phyloP scores from a whole-genome alignment of 768 basidiomycete genomes.

The Podaxis sp. region DNA sequence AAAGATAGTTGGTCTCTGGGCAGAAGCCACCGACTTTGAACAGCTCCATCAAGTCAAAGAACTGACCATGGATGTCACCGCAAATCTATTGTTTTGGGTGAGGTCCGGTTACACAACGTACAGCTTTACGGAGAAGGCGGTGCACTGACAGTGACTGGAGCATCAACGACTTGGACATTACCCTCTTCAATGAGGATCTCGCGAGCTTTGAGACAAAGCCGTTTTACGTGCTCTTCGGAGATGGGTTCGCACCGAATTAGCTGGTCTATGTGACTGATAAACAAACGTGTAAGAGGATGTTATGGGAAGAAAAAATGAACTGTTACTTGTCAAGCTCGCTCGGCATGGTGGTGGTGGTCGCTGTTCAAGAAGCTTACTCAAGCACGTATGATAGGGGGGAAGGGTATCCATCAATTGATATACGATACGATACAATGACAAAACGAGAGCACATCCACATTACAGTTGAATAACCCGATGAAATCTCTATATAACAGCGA shows the following conservation, averaged over 20 bases:
- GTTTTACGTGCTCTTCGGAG: conserved; percentile 93
- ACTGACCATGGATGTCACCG: conserved; percentile 97
- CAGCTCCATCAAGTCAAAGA: conserved; percentile 94
- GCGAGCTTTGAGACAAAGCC: conserved; percentile 91
- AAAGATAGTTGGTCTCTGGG: conserved; percentile 91
- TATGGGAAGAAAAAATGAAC: not conserved
- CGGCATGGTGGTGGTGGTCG: conserved; percentile 31
- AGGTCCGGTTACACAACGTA: not conserved
- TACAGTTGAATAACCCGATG: conserved; percentile 6
- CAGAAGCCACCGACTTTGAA: conserved; percentile 92
- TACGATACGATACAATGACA: conserved; percentile 11
- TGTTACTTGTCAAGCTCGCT: conserved; percentile 50
- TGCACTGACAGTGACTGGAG: conserved; percentile 83
- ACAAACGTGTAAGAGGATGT: not conserved
- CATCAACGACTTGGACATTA: conserved; percentile 94
- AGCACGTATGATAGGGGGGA: not conserved
- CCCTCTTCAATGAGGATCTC: conserved; percentile 98
- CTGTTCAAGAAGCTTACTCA: conserved; percentile 8
- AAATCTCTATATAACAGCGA: not conserved
- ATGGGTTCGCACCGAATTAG: conserved; percentile 92
- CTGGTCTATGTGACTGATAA: conserved; percentile 85
- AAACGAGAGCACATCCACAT: conserved; percentile 9
- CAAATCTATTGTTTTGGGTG: conserved; percentile 52
- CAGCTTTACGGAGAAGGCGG: conserved; percentile 17
- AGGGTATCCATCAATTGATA: conserved; percentile 13